phyloP scores from a whole-genome alignment of 2,329 filamentous ascomycete species.

The Penicillium paneum region DNA sequence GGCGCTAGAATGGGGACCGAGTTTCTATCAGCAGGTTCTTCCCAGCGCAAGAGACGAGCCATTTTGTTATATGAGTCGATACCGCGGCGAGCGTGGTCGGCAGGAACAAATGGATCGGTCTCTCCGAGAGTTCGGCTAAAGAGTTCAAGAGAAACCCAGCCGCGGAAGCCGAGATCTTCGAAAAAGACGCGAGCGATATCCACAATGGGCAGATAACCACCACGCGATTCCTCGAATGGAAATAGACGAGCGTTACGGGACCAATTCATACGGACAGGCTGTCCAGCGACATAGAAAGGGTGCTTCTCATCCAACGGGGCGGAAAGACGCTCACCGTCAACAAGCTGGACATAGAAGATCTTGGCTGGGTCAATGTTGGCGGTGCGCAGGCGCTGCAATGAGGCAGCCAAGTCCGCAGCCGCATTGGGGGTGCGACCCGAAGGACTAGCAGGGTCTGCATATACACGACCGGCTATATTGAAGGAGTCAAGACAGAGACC shows the following conservation, averaged over 20 bases:
- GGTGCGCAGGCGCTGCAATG: slow-evolving; percentile 54
- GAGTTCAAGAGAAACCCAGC: slow-evolving; percentile 26
- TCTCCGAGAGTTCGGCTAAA: slow-evolving; percentile 26
- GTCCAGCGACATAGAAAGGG: slow-evolving; percentile 53
- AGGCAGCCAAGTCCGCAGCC: slow-evolving; percentile 55
- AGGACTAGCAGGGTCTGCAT: slow-evolving; percentile 60
- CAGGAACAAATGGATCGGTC: slow-evolving; percentile 22
- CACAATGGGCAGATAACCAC: slow-evolving; percentile 65
- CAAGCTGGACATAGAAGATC: slow-evolving; percentile 72
- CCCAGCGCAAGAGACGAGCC: slow-evolving; percentile 17
- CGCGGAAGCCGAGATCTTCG: slow-evolving; percentile 23
- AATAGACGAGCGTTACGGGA: slow-evolving; percentile 69
- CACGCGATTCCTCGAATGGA: slow-evolving; percentile 58
- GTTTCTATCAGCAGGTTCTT: slow-evolving; percentile 8
- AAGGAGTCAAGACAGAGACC: slow-evolving; percentile 75
- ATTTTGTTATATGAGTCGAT: slow-evolving; percentile 27
- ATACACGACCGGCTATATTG: slow-evolving; percentile 71
- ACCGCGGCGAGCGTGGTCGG: slow-evolving; percentile 24
- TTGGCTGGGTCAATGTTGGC: slow-evolving; percentile 57
- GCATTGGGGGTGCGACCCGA: slow-evolving; percentile 50
- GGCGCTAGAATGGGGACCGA: slow-evolving; percentile 1
- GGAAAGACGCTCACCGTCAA: slow-evolving; percentile 64
- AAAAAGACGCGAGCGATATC: slow-evolving; percentile 49
- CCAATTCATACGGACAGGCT: slow-evolving; percentile 70
- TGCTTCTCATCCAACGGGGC: slow-evolving; percentile 50